These are phyloP conservation scores for Collybia mongolica DNA, from an alignment of 768 basidiomycete species.

Conservation along the genomic window DNA sequence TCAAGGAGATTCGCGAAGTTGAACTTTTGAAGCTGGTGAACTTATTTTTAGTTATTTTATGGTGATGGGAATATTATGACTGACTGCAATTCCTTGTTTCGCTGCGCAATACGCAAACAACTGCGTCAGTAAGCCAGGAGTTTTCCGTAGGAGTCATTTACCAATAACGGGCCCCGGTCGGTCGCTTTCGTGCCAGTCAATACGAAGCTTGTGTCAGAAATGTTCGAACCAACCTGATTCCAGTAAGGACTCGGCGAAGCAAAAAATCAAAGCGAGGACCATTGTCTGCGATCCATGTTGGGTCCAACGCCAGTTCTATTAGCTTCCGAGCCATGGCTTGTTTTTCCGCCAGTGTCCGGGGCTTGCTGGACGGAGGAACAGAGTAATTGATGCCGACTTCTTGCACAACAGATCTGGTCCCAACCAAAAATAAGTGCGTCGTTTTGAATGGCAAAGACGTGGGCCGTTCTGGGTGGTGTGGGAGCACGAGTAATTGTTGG, in stretches of 20 bases:
- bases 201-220: background rate
- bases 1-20: slow-evolving; percentile 25
- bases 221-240: slow-evolving; percentile 11
- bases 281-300: slow-evolving; percentile 24
- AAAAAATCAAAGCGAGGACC: slow-evolving; percentile 19
- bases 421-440: slow-evolving; percentile 39
- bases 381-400: slow-evolving; percentile 20
- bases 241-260: slow-evolving; percentile 18
- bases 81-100: slow-evolving; percentile 26
- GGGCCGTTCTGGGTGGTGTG: slow-evolving; percentile 32
- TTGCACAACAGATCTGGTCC: slow-evolving; percentile 29
- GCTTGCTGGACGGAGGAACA: slow-evolving; percentile 18
- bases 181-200: slow-evolving; percentile 11
- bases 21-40: slow-evolving; percentile 28
- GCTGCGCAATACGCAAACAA: slow-evolving; percentile 7
- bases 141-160: slow-evolving; percentile 6
- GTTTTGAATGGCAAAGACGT: slow-evolving; percentile 35
- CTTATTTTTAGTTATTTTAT: background rate
- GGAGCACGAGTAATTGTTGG: slow-evolving; percentile 44
- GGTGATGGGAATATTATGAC: slow-evolving; percentile 2
- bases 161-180: slow-evolving; percentile 26
- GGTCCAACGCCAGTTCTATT: slow-evolving; percentile 23
- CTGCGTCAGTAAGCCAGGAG: background rate
- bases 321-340: slow-evolving; percentile 20
- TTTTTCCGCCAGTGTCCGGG: slow-evolving; percentile 24